Base-by-base conservation (phyloP, 768 basidiomycete species). In the Lactifluus hygrophoroides region DNA sequence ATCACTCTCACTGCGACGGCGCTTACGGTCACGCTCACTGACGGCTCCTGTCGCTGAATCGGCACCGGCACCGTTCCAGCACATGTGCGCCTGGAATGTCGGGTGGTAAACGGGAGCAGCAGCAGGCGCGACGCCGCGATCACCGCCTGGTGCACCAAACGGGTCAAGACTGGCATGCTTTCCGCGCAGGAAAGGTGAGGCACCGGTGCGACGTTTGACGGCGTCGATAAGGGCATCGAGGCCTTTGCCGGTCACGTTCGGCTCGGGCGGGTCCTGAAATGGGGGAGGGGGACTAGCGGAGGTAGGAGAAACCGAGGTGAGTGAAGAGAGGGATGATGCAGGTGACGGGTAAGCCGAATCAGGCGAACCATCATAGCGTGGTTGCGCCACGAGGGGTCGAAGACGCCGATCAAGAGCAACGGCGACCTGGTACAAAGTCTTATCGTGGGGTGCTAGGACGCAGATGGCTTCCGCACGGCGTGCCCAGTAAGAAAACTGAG, bases 401-500 rank as follows among this genome's bases (percentile, higher is more conserved):
- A 78, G 71, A 56, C 76, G 77, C 51, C 65, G 71, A 37, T 76
- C 73, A 21, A 80, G 65, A 14, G 75, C 76, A 25, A 69, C 53
- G 25, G 73, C 73, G 40, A 80, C 74, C 25, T 73, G 68, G 23
- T 66, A 71, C 42, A 78, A 69, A 42, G 73, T 73, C 38, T 68
- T 67, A 60, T 78, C 77, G 44, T 75, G 71, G 38, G 69, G 60
- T 16, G 73, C 70, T 30, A 78, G 71, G 38, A 80, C 77, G 49
- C 77, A 77, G 45, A 78, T 73, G 28, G 76, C 77, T 65, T 80
- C 78, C 5, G 73, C 68, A 30, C 77, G 76, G 51, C 77, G 76
- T n/a, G 77, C 76, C 78, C 77, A 78, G 58, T 80, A 80, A 46
- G 77, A 79, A 50, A 78, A 78, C 56, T 80, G 78, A 9, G 77